Evolutionary conservation across 371 early-diverging fungal species (phyloP).

Genomic region (Mucor plumbeus): DNA sequence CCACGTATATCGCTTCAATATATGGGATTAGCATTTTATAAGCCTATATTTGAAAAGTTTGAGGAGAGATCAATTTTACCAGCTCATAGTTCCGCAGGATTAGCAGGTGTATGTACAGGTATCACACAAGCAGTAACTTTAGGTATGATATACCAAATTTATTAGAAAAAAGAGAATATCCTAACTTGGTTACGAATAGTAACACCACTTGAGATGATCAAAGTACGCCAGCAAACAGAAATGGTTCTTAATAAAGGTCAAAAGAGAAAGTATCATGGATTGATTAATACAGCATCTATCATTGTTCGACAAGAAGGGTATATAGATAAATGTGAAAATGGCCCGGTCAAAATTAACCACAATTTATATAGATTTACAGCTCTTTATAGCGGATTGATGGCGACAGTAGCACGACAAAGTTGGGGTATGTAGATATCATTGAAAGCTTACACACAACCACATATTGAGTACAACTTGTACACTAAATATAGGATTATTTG

Average conservation of each 20-base stretch:
- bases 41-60: slow-evolving; percentile 56
- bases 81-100: slow-evolving; percentile 55
- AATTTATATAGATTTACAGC: slow-evolving; percentile 39
- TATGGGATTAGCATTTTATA: slow-evolving; percentile 56
- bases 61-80: slow-evolving; percentile 44
- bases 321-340: too few species aligned
- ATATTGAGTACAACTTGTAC: not conserved
- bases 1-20: slow-evolving; percentile 58
- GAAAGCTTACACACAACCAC: not conserved
- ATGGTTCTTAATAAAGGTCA: slow-evolving; percentile 30
- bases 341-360: not conserved
- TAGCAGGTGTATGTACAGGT: slow-evolving; percentile 60
- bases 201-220: slow-evolving; percentile 59
- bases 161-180: not conserved
- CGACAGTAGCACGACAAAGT: slow-evolving; percentile 55
- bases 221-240: slow-evolving; percentile 61
- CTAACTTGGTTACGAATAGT: slow-evolving; percentile 21
- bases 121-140: slow-evolving; percentile 58
- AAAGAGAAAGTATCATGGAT: slow-evolving; percentile 48
- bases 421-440: slow-evolving; percentile 36
- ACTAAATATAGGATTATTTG: slow-evolving; percentile 41
- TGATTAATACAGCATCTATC: slow-evolving; percentile 45
- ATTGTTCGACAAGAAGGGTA: slow-evolving; percentile 56
- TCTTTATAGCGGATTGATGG: slow-evolving; percentile 54
- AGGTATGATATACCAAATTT: slow-evolving; percentile 23